A percentile compares a stretch with the other conserved stretches of the same genome.
Conservation (phyloP, 257 asterid genomes). For the Lithospermum erythrorhizon region DNA sequence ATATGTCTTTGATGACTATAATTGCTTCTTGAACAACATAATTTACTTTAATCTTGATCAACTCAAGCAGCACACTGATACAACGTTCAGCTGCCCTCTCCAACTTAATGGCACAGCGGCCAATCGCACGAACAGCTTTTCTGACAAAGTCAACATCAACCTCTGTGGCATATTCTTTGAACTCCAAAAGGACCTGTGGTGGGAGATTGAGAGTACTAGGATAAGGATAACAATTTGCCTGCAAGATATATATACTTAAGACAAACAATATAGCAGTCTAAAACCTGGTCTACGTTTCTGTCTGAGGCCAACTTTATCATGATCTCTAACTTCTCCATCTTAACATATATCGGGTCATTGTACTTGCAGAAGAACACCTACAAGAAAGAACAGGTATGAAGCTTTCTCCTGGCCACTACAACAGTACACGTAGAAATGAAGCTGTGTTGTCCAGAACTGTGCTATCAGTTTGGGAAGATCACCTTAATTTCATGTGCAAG, state of each 20-base stretch:
- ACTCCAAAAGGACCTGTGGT: constrained; percentile 78
- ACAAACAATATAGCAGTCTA: constrained; percentile 15
- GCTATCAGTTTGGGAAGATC: background rate
- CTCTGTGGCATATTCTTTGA: constrained; percentile 99
- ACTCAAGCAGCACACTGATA: constrained; percentile 94
- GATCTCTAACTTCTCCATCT: constrained; percentile 97
- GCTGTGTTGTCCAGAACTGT: constrained; percentile 4
- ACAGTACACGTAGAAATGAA: background rate
- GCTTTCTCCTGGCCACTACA: background rate
- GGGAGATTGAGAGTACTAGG: constrained; percentile 3
- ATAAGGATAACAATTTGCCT: background rate
- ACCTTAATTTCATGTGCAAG: constrained; percentile 99
- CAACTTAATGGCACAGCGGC: constrained; percentile 97
- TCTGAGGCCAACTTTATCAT: constrained; percentile 99
- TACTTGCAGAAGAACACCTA: constrained; percentile 98
- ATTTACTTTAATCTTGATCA: constrained; percentile 97
- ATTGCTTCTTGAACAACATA: constrained; percentile 99
- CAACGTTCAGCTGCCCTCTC: constrained; percentile 99
- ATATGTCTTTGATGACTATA: constrained; percentile 94
- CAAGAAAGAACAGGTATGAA: constrained; percentile 6
- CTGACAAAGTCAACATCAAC: constrained; percentile 98
- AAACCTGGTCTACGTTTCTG: constrained; percentile 90
- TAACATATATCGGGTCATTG: constrained; percentile 96
- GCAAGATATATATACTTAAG: background rate
- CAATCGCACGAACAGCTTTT: constrained; percentile 99